Conservation (phyloP, 495 filamentous ascomycete species). For the Neurospora sp. region DNA sequence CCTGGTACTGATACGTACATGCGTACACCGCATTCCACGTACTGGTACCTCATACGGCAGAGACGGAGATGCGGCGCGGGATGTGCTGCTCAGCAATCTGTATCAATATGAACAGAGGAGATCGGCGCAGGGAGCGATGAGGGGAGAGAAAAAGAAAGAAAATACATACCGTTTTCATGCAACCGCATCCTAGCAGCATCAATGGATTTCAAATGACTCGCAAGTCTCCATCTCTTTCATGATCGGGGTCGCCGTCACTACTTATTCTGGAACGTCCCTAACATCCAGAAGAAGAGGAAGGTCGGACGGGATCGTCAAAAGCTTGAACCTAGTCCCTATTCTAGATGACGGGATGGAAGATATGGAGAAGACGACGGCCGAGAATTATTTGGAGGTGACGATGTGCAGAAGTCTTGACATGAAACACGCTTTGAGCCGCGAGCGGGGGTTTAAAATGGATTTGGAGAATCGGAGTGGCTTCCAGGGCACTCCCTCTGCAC, state of each 20-base stretch:
- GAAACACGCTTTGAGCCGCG: neutral
- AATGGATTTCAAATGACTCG: neutral
- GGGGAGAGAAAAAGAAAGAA: neutral
- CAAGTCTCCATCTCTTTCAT: neutral
- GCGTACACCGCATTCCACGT: neutral
- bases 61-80: neutral
- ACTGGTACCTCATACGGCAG: neutral
- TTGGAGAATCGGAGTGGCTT: neutral
- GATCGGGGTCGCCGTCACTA: neutral
- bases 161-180: neutral
- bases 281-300: neutral
- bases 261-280: neutral
- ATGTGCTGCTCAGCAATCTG: neutral
- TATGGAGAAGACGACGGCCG: neutral
- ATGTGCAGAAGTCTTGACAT: neutral
- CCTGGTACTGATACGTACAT: neutral
- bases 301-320: neutral
- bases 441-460: neutral
- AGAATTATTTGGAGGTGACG: neutral
- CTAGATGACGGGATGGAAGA: neutral
- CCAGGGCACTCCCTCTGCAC: neutral
- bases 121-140: neutral
- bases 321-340: neutral
- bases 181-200: neutral
- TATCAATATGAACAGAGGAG: neutral